A percentile compares a stretch with the other conserved stretches of the same genome.
phyloP scores from a whole-genome alignment of 192 early-diverging fungal genomes.

The Coemansia umbellata region DNA sequence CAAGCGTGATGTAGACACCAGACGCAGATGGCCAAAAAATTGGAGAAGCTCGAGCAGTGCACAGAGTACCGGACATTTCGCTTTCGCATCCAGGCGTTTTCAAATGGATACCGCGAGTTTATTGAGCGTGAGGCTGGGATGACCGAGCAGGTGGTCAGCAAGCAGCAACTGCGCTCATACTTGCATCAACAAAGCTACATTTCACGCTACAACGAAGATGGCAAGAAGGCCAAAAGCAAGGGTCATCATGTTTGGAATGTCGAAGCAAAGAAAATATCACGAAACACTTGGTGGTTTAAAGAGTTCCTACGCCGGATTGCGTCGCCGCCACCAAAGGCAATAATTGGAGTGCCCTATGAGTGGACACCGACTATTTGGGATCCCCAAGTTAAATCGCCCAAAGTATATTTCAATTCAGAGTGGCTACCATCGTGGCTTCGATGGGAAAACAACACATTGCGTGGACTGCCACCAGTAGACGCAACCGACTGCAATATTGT shows the following conservation, averaged over 20 bases:
- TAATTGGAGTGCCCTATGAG: conserved; percentile 59
- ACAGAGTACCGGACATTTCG: conserved; percentile 76
- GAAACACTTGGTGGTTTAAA: conserved; percentile 66
- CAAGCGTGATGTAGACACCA: conserved; percentile 54
- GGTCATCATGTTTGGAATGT: conserved; percentile 80
- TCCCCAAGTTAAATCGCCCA: conserved; percentile 69
- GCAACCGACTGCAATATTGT: conserved; percentile 58
- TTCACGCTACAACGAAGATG: conserved; percentile 76
- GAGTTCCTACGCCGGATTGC: conserved; percentile 70
- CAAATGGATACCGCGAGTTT: conserved; percentile 70
- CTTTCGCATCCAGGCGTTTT: conserved; percentile 80
- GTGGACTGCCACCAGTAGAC: conserved; percentile 58
- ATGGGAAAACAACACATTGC: conserved; percentile 70
- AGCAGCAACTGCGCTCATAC: conserved; percentile 67
- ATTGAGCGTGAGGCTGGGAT: conserved; percentile 56
- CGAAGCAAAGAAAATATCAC: conserved; percentile 68
- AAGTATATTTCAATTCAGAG: conserved; percentile 66
- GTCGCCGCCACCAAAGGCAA: conserved; percentile 61
- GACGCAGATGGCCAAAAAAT: conserved; percentile 74
- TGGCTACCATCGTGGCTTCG: conserved; percentile 68
- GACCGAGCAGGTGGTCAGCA: conserved; percentile 60
- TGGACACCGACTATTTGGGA: conserved; percentile 73
- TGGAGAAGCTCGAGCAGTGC: conserved; percentile 67
- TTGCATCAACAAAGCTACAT: conserved; percentile 73
- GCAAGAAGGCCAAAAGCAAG: conserved; percentile 75